Percentiles rank a stretch among this genome's conserved stretches.
These are phyloP conservation scores for Thermothelomyces thermophilus DNA, from an alignment of 2,329 filamentous ascomycete species.

Conservation along the genomic window DNA sequence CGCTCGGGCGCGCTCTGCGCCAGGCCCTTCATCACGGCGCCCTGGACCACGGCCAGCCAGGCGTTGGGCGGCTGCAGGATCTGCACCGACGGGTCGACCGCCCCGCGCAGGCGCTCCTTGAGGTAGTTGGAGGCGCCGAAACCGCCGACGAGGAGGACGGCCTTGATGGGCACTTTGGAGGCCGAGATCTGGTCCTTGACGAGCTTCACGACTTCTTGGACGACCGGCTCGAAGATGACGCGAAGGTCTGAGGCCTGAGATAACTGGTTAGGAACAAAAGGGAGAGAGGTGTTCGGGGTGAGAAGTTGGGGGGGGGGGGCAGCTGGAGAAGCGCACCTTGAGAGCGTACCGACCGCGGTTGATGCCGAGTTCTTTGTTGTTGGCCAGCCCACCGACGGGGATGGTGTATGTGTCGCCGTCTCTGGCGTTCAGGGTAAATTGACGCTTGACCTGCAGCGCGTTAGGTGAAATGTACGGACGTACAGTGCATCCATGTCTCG, in stretches of 20 bases:
- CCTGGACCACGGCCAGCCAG: conserved; percentile 46
- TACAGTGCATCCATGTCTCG: too few relatives aligned
- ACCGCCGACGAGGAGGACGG: conserved; percentile 43
- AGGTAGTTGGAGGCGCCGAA: conserved; percentile 43
- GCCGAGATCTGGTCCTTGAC: conserved; percentile 39
- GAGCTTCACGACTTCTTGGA: conserved; percentile 37
- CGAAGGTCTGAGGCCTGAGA: conserved; percentile 32
- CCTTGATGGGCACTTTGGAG: conserved; percentile 37
- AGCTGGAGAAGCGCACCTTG: conserved; percentile 16
- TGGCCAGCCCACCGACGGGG: conserved; percentile 31
- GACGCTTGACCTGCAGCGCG: conserved; percentile 30
- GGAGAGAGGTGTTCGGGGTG: background rate
- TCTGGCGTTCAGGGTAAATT: conserved; percentile 30
- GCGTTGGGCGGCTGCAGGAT: conserved; percentile 44
- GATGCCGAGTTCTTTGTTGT: conserved; percentile 34
- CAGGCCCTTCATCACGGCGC: conserved; percentile 45
- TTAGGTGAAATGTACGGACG: background rate
- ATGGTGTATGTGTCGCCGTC: conserved; percentile 35
- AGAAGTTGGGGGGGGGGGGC: background rate
- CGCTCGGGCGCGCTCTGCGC: conserved; percentile 31
- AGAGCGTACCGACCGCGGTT: conserved; percentile 33
- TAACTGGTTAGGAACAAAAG: background rate
- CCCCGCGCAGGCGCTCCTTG: conserved; percentile 34
- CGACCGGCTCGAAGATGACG: conserved; percentile 39
- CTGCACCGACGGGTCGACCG: conserved; percentile 31